These are phyloP conservation scores for Ceratobasidium sp. DNA, from an alignment of 1,284 basidiomycete species.

Conservation along the genomic window DNA sequence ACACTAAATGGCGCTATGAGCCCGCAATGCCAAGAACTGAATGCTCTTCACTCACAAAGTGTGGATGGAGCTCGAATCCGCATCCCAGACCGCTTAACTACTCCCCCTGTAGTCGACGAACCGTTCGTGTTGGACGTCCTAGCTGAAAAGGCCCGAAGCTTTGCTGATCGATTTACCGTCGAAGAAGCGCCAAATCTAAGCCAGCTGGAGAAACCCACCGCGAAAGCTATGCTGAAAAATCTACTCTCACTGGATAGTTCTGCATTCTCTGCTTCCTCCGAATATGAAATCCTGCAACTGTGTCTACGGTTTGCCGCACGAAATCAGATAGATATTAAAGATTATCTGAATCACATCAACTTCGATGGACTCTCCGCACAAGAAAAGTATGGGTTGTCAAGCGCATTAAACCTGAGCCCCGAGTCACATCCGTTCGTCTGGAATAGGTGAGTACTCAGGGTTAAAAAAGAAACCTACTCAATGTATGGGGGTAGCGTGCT, in stretches of 20 bases:
- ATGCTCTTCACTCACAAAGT: conserved; percentile 72
- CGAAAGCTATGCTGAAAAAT: conserved; percentile 53
- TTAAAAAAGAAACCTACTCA: not conserved
- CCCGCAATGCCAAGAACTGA: conserved; percentile 72
- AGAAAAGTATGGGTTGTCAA: conserved; percentile 65
- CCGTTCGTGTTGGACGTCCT: conserved; percentile 66
- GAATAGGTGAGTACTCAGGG: conserved; percentile 55
- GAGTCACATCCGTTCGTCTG: conserved; percentile 63
- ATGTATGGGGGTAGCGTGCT: conserved; percentile 58
- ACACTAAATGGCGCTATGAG: conserved; percentile 68
- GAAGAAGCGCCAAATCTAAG: conserved; percentile 40
- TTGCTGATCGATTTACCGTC: conserved; percentile 59
- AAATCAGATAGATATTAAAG: conserved; percentile 59
- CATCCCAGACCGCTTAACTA: conserved; percentile 64
- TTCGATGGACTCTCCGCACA: conserved; percentile 64
- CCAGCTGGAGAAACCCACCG: conserved; percentile 1
- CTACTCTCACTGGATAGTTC: conserved; percentile 61
- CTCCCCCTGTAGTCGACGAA: conserved; percentile 59
- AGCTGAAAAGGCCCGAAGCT: conserved; percentile 60
- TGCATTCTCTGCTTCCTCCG: conserved; percentile 64
- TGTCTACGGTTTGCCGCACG: conserved; percentile 61
- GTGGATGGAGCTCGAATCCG: conserved; percentile 70
- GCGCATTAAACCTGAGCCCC: conserved; percentile 57
- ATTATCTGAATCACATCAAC: conserved; percentile 64
- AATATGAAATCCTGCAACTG: conserved; percentile 67